phyloP scores from a whole-genome alignment of 176 grass and related monocot genomes.

The Triticum turgidum region DNA sequence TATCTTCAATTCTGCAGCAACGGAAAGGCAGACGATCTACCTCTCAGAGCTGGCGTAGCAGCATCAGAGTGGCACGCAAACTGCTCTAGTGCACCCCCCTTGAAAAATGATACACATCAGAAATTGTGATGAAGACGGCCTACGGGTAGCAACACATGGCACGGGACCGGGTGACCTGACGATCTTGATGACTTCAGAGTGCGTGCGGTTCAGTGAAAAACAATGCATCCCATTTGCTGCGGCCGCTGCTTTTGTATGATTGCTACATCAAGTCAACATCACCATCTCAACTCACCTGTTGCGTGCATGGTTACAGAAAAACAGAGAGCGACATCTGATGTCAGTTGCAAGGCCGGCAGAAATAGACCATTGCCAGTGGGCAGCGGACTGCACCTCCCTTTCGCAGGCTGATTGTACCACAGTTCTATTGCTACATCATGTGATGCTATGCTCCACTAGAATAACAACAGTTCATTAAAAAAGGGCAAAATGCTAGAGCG shows the following conservation, averaged over 20 bases:
- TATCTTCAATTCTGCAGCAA: too few species aligned
- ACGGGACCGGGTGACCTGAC: too few species aligned
- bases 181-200: too few species aligned
- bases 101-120: too few species aligned
- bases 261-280: background rate
- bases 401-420: background rate
- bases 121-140: too few species aligned
- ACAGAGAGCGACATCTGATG: background rate
- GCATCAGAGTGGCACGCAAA: too few species aligned
- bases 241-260: background rate
- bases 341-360: constrained; percentile 37
- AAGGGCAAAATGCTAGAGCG: background rate
- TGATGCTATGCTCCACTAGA: background rate
- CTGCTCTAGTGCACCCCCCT: too few species aligned
- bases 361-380: background rate
- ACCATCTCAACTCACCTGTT: background rate
- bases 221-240: background rate
- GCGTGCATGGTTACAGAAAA: background rate
- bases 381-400: background rate
- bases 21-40: too few species aligned
- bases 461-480: background rate
- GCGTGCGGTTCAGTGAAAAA: background rate
- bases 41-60: too few species aligned
- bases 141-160: too few species aligned
- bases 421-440: background rate